A percentile compares a stretch with the other conserved stretches of the same genome.
Conservation (phyloP, 23 red algal species). For the Gracilariopsis chorda region DNA sequence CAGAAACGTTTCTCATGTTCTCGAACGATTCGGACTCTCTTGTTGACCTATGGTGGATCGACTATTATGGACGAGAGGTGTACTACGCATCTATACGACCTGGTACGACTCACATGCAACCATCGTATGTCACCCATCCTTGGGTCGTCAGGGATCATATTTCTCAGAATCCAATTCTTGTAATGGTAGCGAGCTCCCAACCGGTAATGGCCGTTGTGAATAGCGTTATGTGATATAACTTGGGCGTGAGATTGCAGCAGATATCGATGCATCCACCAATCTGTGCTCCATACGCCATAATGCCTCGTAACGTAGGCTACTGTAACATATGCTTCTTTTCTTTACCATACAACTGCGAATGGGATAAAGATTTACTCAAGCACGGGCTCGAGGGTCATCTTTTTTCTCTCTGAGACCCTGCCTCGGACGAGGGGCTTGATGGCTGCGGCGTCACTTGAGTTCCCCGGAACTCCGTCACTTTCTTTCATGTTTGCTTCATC, state of each 20-base stretch:
- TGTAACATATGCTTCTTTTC: no score
- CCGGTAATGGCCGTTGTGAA: slow-evolving; percentile 48
- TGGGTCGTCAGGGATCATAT: slow-evolving; percentile 68
- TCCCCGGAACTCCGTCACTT: background rate
- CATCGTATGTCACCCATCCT: slow-evolving; percentile 50
- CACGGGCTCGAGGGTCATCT: background rate
- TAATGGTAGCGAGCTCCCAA: slow-evolving; percentile 40
- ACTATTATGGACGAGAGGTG: slow-evolving; percentile 62
- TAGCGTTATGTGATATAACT: background rate
- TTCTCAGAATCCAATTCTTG: slow-evolving; percentile 47
- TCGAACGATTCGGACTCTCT: slow-evolving; percentile 58
- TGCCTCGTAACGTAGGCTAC: no score
- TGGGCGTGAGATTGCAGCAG: background rate
- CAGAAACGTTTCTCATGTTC: slow-evolving; percentile 70
- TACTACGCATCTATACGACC: slow-evolving; percentile 58
- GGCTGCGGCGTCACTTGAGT: background rate
- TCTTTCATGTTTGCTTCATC: background rate
- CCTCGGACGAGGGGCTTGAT: background rate
- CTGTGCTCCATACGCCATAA: background rate
- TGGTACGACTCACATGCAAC: slow-evolving; percentile 57
- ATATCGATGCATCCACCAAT: background rate
- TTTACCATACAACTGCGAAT: no score
- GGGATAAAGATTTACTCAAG: background rate
- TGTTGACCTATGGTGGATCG: slow-evolving; percentile 76
- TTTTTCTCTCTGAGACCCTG: background rate